Conservation (phyloP, 2,329 filamentous ascomycete species). For the Aspergillus sojae region DNA sequence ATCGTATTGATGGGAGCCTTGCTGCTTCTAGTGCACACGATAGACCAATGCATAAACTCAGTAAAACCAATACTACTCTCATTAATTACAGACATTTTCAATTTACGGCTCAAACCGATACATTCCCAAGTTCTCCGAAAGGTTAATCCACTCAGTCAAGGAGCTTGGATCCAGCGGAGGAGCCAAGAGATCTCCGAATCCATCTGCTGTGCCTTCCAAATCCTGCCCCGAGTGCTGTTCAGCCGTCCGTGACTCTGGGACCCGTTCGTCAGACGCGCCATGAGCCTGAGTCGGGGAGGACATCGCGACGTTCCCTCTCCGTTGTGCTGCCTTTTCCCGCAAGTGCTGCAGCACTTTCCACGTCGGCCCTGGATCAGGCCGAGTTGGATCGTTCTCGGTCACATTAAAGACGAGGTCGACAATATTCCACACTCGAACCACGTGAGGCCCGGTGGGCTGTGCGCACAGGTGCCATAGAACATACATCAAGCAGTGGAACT, state of each 20-base stretch:
- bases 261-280: background rate
- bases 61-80: background rate
- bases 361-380: background rate
- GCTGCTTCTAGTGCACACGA: too few species aligned
- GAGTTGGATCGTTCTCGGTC: background rate
- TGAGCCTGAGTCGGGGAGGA: background rate
- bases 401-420: conserved; percentile 13
- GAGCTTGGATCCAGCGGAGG: conserved; percentile 1
- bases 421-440: conserved; percentile 34
- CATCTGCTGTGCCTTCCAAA: background rate
- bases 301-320: background rate
- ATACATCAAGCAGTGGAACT: conserved; percentile 47
- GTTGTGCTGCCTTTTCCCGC: background rate
- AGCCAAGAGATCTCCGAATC: conserved; percentile 1
- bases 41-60: background rate
- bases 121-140: conserved; percentile 3
- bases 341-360: conserved; percentile 4
- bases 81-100: background rate
- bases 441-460: conserved; percentile 29
- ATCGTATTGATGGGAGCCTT: too few species aligned
- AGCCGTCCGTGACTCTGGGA: background rate
- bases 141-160: background rate
- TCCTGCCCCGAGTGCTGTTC: background rate
- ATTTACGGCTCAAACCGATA: background rate
- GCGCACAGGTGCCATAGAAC: conserved; percentile 47